Evolutionary conservation across 306 rosid species (phyloP).

Genomic region (Gleditsia sinensis): DNA sequence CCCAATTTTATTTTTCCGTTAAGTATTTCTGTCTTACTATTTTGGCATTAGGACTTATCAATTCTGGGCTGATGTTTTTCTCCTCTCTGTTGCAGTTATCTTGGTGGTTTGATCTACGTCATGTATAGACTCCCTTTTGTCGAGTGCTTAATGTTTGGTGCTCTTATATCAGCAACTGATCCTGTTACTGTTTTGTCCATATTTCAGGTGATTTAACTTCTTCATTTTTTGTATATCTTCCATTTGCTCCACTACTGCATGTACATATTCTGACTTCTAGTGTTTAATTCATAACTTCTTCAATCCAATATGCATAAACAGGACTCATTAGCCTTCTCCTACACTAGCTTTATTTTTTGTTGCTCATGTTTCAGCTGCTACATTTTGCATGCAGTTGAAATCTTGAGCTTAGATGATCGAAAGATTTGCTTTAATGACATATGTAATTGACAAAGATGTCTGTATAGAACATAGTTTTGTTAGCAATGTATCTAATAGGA

Average conservation of each 20-base stretch:
- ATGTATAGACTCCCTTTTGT: conserved; percentile 96
- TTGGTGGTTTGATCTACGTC: conserved; percentile 84
- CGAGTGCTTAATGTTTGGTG: conserved; percentile 98
- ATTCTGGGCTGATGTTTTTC: conserved; percentile 17
- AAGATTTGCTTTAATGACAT: neutral
- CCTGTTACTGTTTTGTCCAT: conserved; percentile 97
- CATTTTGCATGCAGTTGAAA: conserved; percentile 10
- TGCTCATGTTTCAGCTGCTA: conserved; percentile 25
- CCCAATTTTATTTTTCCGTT: neutral
- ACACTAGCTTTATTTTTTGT: neutral
- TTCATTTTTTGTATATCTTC: neutral
- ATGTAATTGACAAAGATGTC: neutral
- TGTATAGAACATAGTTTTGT: conserved; percentile 18
- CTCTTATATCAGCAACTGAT: conserved; percentile 98
- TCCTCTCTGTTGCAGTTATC: conserved; percentile 70
- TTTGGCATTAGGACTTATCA: conserved; percentile 26
- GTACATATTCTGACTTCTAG: conserved; percentile 10
- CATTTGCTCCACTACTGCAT: neutral
- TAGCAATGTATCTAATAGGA: neutral
- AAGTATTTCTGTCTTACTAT: neutral
- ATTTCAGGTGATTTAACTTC: conserved; percentile 70
- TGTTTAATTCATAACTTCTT: neutral
- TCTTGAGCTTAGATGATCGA: conserved; percentile 18
- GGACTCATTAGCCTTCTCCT: conserved; percentile 21
- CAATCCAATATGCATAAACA: conserved; percentile 21